These are phyloP conservation scores for Nitzschia sp. DNA, from an alignment of 108 stramenopile species.

Conservation along the genomic window DNA sequence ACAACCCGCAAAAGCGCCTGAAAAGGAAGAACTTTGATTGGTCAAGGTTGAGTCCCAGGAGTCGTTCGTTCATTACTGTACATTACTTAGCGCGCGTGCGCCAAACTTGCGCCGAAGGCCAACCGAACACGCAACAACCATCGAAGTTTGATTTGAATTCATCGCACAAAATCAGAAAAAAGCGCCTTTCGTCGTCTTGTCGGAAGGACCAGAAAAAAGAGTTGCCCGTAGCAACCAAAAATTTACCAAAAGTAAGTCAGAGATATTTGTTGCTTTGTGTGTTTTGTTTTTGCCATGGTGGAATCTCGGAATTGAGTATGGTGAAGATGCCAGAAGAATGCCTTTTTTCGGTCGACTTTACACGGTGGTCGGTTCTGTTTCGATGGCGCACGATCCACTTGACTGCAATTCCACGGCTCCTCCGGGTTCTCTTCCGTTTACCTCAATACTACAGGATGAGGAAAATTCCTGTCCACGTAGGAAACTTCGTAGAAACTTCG, in stretches of 20 bases:
- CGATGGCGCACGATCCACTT: neutral
- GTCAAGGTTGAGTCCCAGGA: too few relatives aligned
- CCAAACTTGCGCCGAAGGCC: too few relatives aligned
- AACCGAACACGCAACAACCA: too few relatives aligned
- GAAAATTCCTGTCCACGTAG: neutral
- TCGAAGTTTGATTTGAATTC: too few relatives aligned
- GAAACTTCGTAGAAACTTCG: neutral
- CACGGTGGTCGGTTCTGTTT: too few relatives aligned
- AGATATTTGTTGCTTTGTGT: neutral
- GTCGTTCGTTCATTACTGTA: too few relatives aligned
- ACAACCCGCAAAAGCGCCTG: too few relatives aligned
- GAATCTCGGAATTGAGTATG: neutral
- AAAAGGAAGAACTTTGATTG: too few relatives aligned
- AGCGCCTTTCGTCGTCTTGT: conserved; percentile 31
- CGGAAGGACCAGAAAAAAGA: conserved; percentile 36
- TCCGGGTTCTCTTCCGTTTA: conserved; percentile 24
- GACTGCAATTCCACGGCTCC: neutral
- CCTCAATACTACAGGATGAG: conserved; percentile 15
- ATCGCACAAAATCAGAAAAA: conserved; percentile 38
- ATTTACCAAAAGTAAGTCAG: conserved; percentile 16
- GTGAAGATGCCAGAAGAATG: neutral
- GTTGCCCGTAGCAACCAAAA: conserved; percentile 29
- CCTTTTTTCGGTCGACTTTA: neutral
- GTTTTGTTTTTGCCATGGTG: neutral
- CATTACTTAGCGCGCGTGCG: too few relatives aligned